phyloP scores from a whole-genome alignment of 441 rosid genomes.

The Biscutella auriculata region DNA sequence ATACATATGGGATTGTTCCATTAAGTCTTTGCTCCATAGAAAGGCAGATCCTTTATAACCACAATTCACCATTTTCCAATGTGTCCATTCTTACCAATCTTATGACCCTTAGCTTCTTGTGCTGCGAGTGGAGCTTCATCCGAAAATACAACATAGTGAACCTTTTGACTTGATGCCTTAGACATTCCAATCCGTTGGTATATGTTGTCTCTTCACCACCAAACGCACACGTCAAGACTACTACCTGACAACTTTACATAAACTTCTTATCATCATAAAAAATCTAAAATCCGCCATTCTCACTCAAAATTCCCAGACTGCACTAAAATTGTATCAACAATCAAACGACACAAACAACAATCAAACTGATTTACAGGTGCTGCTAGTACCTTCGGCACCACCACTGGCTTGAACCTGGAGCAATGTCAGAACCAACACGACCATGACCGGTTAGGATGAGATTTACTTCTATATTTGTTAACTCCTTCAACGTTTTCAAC shows the following conservation, averaged over 20 bases:
- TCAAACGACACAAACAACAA: too few relatives aligned
- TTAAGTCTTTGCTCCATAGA: slow-evolving; percentile 81
- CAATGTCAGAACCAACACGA: too few relatives aligned
- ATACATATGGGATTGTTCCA: slow-evolving; percentile 97
- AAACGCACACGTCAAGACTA: slow-evolving; percentile 87
- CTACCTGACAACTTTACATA: slow-evolving; percentile 57
- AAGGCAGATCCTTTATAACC: slow-evolving; percentile 74
- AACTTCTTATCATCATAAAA: slow-evolving; percentile 55
- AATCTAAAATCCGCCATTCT: slow-evolving; percentile 64
- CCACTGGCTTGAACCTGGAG: too few relatives aligned
- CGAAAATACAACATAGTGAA: slow-evolving; percentile 94
- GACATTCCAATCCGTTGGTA: slow-evolving; percentile 90
- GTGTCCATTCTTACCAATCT: slow-evolving; percentile 42
- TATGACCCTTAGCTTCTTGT: slow-evolving; percentile 56
- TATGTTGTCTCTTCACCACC: slow-evolving; percentile 98
- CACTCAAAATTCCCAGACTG: slow-evolving; percentile 84
- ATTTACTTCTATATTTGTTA: too few relatives aligned
- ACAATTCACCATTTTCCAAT: slow-evolving; percentile 91
- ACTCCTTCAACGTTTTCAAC: too few relatives aligned
- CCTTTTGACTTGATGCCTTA: slow-evolving; percentile 55
- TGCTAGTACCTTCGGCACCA: too few relatives aligned
- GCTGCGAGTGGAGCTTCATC: slow-evolving; percentile 74
- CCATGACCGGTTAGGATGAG: too few relatives aligned
- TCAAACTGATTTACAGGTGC: too few relatives aligned
- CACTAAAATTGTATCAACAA: slow-evolving; percentile 39